Conservation (phyloP, 2,329 filamentous ascomycete genomes). For the Coniella lustricola region DNA sequence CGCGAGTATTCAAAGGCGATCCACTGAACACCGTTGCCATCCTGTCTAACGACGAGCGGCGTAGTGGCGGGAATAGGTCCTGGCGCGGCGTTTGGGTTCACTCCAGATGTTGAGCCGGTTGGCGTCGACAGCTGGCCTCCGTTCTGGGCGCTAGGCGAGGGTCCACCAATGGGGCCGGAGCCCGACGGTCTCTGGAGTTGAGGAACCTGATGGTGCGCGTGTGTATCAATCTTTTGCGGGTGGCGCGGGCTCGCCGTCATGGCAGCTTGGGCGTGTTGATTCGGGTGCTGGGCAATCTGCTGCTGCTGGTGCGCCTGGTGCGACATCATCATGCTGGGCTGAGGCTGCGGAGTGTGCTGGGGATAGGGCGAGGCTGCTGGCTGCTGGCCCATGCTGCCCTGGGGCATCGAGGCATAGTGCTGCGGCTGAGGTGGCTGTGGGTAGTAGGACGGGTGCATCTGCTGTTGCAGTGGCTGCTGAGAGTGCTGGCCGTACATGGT, state of each 20-base stretch:
- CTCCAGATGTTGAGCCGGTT: conserved; percentile 42
- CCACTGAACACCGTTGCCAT: conserved; percentile 96
- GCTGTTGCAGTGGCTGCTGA: conserved; percentile 64
- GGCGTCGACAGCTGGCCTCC: conserved; percentile 29
- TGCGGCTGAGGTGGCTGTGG: conserved; percentile 48
- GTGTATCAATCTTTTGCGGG: conserved; percentile 51
- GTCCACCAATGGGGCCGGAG: conserved; percentile 38
- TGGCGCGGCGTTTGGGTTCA: conserved; percentile 86
- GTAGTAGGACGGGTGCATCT: conserved; percentile 61
- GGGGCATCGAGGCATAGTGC: conserved; percentile 56
- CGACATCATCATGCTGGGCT: conserved; percentile 61
- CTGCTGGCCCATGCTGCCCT: conserved; percentile 36
- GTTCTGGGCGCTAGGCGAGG: conserved; percentile 14
- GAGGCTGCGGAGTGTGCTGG: conserved; percentile 57
- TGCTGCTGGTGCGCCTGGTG: conserved; percentile 47
- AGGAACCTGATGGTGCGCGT: conserved; percentile 42
- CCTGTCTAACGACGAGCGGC: conserved; percentile 86
- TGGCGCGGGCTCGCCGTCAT: conserved; percentile 56
- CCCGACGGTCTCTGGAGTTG: conserved; percentile 50
- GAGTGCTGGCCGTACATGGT: conserved; percentile 75
- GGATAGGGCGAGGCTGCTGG: conserved; percentile 50
- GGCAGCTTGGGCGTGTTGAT: conserved; percentile 46
- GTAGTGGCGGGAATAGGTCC: conserved; percentile 96
- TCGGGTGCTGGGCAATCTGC: conserved; percentile 52
- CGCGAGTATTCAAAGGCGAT: conserved; percentile 98